Percentiles rank a stretch among this genome's conserved stretches.
phyloP scores from a whole-genome alignment of 768 basidiomycete genomes.

The Mycena haematopus region DNA sequence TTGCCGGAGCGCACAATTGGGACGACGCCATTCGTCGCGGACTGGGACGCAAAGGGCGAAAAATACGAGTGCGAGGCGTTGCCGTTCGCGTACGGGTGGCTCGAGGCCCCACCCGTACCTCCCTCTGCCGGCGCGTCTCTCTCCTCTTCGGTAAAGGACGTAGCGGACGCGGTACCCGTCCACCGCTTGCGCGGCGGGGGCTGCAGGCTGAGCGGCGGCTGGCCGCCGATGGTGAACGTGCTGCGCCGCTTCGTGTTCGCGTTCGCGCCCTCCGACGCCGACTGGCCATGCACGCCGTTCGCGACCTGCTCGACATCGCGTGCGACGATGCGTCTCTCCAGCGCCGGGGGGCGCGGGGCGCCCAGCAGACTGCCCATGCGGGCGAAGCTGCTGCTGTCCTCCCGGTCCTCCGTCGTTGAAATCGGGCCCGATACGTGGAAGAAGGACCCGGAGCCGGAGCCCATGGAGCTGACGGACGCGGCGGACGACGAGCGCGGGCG shows the following conservation, averaged over 20 bases:
- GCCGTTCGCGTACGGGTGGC: not conserved
- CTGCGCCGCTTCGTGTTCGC: slow-evolving; percentile 3
- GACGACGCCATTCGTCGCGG: no score
- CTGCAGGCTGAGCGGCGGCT: slow-evolving; percentile 37
- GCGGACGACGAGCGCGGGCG: slow-evolving; percentile 42
- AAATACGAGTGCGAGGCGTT: not conserved
- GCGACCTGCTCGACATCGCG: not conserved
- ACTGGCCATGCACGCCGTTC: no score
- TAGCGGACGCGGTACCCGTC: slow-evolving; percentile 30
- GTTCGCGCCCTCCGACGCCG: not conserved
- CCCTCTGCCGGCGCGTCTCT: not conserved
- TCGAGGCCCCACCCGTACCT: not conserved
- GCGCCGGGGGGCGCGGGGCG: not conserved
- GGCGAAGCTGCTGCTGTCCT: slow-evolving; percentile 41
- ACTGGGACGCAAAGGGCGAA: not conserved
- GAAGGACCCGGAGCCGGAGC: not conserved
- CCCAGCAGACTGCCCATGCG: slow-evolving; percentile 58
- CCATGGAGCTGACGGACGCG: slow-evolving; percentile 1
- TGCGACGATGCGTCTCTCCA: not conserved
- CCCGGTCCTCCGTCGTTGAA: not conserved
- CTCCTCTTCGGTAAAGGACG: not conserved
- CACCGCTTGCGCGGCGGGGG: slow-evolving; percentile 57
- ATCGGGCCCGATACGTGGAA: not conserved
- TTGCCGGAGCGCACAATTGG: no score
- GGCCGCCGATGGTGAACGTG: not conserved